These are phyloP conservation scores for Tricholoma sp. DNA, from an alignment of 768 basidiomycete genomes.

Conservation along the genomic window DNA sequence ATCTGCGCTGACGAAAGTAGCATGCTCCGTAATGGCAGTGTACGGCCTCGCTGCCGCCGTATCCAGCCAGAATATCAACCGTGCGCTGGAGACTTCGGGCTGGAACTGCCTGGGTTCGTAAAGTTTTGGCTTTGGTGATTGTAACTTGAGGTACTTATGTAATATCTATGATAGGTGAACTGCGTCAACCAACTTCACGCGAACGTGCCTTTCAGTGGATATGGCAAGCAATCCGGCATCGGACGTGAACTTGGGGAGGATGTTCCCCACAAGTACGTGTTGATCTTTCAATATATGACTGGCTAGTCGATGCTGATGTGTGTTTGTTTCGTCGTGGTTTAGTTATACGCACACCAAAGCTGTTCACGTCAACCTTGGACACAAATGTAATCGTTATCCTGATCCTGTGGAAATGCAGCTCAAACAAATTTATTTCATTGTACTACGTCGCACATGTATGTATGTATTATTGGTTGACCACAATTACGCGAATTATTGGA, in stretches of 20 bases:
- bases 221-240: slow-evolving; percentile 4
- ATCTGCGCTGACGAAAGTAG: not conserved
- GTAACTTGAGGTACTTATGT: not conserved
- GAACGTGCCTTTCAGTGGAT: slow-evolving; percentile 16
- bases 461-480: no score
- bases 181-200: slow-evolving; percentile 45
- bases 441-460: not conserved
- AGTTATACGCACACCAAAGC: not conserved
- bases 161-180: slow-evolving; percentile 37
- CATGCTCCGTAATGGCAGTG: slow-evolving; percentile 10
- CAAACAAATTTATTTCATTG: not conserved
- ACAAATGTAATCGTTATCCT: not conserved
- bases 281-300: no score
- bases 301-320: not conserved
- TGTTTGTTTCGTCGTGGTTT: not conserved
- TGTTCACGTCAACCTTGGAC: slow-evolving; percentile 1
- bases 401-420: no score
- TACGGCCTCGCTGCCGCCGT: slow-evolving; percentile 89
- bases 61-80: slow-evolving; percentile 74
- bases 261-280: not conserved
- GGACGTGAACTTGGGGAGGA: slow-evolving; percentile 1
- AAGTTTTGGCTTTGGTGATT: not conserved
- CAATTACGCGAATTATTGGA: no score
- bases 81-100: slow-evolving; percentile 75
- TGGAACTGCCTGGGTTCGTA: slow-evolving; percentile 70